Evolutionary conservation across 1,284 basidiomycete species (phyloP).

Genomic region (Boletus smithii): DNA sequence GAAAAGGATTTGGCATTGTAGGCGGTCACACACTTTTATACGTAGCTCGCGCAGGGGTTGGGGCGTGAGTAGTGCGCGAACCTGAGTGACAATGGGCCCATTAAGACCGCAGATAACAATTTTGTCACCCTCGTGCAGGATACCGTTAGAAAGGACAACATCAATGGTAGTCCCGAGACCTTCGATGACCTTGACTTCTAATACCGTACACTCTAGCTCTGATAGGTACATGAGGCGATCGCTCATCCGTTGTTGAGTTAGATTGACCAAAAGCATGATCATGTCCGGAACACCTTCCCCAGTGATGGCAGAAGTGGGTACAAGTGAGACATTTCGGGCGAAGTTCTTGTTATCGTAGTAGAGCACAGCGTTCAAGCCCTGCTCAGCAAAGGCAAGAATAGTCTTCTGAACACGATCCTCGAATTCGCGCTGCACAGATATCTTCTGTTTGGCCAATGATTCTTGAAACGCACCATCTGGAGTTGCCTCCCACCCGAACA

Average conservation of each 20-base stretch:
- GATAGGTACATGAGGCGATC: slow-evolving; percentile 97
- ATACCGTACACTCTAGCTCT: slow-evolving; percentile 97
- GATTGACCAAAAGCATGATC: slow-evolving; percentile 96
- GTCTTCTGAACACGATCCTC: slow-evolving; percentile 86
- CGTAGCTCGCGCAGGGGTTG: slow-evolving; percentile 96
- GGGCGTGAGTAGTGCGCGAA: slow-evolving; percentile 93
- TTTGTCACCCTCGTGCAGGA: slow-evolving; percentile 88
- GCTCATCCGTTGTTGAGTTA: slow-evolving; percentile 98
- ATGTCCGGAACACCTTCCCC: slow-evolving; percentile 99
- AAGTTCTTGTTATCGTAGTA: slow-evolving; percentile 99
- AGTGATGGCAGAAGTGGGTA: slow-evolving; percentile 96
- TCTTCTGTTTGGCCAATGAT: slow-evolving; percentile 84
- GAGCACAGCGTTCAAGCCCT: slow-evolving; percentile 92
- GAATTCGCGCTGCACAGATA: slow-evolving; percentile 87
- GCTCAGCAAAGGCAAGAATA: slow-evolving; percentile 92
- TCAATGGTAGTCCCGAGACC: slow-evolving; percentile 98
- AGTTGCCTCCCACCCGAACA: slow-evolving; percentile 92
- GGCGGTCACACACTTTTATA: slow-evolving; percentile 70
- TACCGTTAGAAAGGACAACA: slow-evolving; percentile 95
- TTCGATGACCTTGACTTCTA: slow-evolving; percentile 99
- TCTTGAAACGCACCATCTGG: slow-evolving; percentile 92
- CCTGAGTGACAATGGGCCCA: slow-evolving; percentile 94
- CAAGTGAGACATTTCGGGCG: slow-evolving; percentile 90
- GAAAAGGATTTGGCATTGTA: slow-evolving; percentile 4
- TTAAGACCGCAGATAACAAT: slow-evolving; percentile 98